Evolutionary conservation across 2,329 filamentous ascomycete species (phyloP), one percentile per base, ranked within the genome.

Genomic region (Ceratocystiopsis sp.): DNA sequence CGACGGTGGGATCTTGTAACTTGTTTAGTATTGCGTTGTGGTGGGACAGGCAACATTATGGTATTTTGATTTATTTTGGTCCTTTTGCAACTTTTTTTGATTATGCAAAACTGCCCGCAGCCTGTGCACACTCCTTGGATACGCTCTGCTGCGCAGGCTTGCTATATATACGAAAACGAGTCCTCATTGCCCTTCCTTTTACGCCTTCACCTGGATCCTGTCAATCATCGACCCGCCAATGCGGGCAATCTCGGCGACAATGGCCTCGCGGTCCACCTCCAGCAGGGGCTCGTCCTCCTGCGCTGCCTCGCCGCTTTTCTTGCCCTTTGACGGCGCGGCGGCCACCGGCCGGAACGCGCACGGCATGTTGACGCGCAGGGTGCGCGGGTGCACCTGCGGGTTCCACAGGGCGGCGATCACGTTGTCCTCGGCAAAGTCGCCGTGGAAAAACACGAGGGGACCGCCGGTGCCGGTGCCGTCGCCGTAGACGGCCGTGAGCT

Each of bases 381-480:
- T 61, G 48, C 83, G 69, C 43, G 53, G 57, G 49, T 65, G 64
- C 46, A 73, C 51, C 48, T 64, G 64, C 2, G 71, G 71, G 43
- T 71, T 73, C 74, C 74, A 78, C 38, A 78, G 64, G 16, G 64
- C 71, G 2, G 69, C 68, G 14, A 81, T 66, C 9, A 74, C 57
- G 17, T 54, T 55, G 40, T 45, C 68, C 2, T 67, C 64, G 1
- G 66, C 57, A 5, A 63, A 67, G 32, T 85, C 79, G 49, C 78
- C 71, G 25, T 29, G 25, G 65, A 96, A 95, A 59, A 95, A 84
- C 2, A 95, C 64, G 33, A 93, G 63, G 3, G 50, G 75, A 72
- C 34, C 78, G 71, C 33, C 40, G 36, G 45, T 38, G 34, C 38
- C 42, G 32, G 35, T 36, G 21, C 34, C 40, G 16, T 21, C 33